Evolutionary conservation across 176 grass and related monocot species (phyloP), one percentile per base, ranked within the genome.

Genomic region (Guadua angustifolia): DNA sequence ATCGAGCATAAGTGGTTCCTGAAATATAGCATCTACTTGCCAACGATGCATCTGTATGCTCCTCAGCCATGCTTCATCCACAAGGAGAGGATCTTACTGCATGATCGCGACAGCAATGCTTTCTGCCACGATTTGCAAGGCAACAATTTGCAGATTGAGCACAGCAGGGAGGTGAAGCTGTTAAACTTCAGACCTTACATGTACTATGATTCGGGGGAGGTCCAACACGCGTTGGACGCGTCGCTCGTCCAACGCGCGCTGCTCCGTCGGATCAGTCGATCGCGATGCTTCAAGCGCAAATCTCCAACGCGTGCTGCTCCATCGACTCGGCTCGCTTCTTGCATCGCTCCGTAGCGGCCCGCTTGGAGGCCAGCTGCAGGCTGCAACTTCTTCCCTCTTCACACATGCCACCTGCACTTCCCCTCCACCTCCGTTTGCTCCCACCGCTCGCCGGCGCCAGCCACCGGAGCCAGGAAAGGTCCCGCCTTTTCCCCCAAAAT

Each of bases 11-110:
- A 15, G 64, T 86, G 78, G 83, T 81, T 22, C 12, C 83, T 77
- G 18, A 81, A 39, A 74, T 57, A 85, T 51, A 84, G 68, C 68
- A 63, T 89, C 43, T 24, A 71, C 4, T 52, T 79, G 6, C 45
- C 71, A 25, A 53, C n/a, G 26, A 4, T 69, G 4, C 18, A 38
- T 5, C 63, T 45, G 44, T 71, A 44, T 53, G 56, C 76, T 21
- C 78, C 83, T 35, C 83, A 82, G 63, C 88, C 77, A 52, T 86
- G 78, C 65, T 89, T 89, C 78, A 11, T 89, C 77, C 71, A 75
- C 19, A 24, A 64, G 44, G 78, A 61, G 39, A 85, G 53, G 71
- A 74, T 71, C 33, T 11, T 89, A 16, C 63, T 89, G 43, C 88
- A 76, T 8, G 83, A 71, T 16, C 64, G 33, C 2, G 62, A 69